Conservation (phyloP, 2,329 filamentous ascomycete species). For the Knoxdaviesia proteae region DNA sequence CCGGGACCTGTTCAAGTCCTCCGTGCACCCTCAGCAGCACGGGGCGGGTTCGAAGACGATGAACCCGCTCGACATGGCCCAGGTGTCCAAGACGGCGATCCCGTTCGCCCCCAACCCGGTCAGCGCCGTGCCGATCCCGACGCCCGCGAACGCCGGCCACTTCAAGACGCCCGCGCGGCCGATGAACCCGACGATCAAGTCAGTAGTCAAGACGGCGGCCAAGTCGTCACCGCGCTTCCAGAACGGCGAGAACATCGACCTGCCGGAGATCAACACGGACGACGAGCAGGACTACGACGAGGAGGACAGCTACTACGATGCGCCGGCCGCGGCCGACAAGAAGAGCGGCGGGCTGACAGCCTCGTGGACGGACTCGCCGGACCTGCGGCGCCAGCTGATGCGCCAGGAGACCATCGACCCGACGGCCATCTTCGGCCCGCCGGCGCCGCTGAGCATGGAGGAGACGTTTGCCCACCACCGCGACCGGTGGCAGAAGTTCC, state of each 20-base stretch:
- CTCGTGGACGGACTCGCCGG: slow-evolving; percentile 75
- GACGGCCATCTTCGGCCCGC: slow-evolving; percentile 69
- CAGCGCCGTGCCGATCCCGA: slow-evolving; percentile 25
- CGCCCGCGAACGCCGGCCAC: slow-evolving; percentile 30
- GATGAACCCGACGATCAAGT: slow-evolving; percentile 22
- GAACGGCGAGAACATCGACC: slow-evolving; percentile 73
- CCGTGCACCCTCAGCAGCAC: slow-evolving; percentile 45
- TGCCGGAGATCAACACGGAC: slow-evolving; percentile 90
- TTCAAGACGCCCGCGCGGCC: slow-evolving; percentile 52
- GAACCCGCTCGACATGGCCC: slow-evolving; percentile 66
- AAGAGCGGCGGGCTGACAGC: slow-evolving; percentile 20
- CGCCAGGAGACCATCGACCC: slow-evolving; percentile 75
- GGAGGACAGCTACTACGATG: slow-evolving; percentile 12
- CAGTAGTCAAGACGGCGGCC: slow-evolving; percentile 35
- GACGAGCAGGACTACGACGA: slow-evolving; percentile 54
- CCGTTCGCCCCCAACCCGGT: slow-evolving; percentile 60
- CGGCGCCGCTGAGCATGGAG: slow-evolving; percentile 79
- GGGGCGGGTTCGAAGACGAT: slow-evolving; percentile 34
- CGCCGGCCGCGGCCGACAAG: slow-evolving; percentile 18
- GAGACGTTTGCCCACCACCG: slow-evolving; percentile 87
- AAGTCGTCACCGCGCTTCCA: slow-evolving; percentile 68
- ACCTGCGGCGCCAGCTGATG: slow-evolving; percentile 53
- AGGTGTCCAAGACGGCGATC: slow-evolving; percentile 73
- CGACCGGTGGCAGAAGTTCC: slow-evolving; percentile 69
- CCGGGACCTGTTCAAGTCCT: slow-evolving; percentile 42